A percentile compares a stretch with the other conserved stretches of the same genome.
Evolutionary conservation across 148 eudicot genomes (phyloP).

Genomic region (Chenopodium formosanum): DNA sequence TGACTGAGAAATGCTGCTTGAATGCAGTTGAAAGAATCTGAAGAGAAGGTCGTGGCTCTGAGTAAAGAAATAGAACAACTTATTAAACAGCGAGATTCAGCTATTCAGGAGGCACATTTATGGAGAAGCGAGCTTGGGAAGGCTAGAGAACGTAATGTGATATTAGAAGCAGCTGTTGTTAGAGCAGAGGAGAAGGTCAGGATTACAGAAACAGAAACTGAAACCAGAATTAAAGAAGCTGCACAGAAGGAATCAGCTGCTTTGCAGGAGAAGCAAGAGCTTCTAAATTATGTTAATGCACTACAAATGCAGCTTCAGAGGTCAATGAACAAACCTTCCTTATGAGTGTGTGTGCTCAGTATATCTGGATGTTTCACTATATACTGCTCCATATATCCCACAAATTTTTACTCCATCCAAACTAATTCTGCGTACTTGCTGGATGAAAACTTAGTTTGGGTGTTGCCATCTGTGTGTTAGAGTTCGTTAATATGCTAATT

Average conservation of each 20-base stretch:
- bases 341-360: background rate
- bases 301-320: slow-evolving; percentile 81
- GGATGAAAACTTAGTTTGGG: background rate
- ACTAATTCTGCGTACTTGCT: background rate
- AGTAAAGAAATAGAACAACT: slow-evolving; percentile 62
- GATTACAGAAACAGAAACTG: slow-evolving; percentile 68
- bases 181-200: slow-evolving; percentile 91
- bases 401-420: background rate
- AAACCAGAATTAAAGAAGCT: slow-evolving; percentile 74
- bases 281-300: slow-evolving; percentile 62
- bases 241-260: slow-evolving; percentile 61
- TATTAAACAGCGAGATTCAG: slow-evolving; percentile 66
- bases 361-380: background rate
- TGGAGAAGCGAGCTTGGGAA: slow-evolving; percentile 97
- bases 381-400: background rate
- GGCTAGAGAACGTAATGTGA: slow-evolving; percentile 88
- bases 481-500: background rate
- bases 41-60: slow-evolving; percentile 50
- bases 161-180: slow-evolving; percentile 85
- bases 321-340: slow-evolving; percentile 35
- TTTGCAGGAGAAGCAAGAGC: slow-evolving; percentile 77
- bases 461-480: background rate
- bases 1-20: slow-evolving; percentile 13
- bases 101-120: slow-evolving; percentile 82
- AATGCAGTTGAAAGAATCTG: slow-evolving; percentile 59